Percentiles rank a stretch among this genome's conserved stretches.
phyloP scores from a whole-genome alignment of 257 asterid genomes.

The Rauvolfia tetraphylla region DNA sequence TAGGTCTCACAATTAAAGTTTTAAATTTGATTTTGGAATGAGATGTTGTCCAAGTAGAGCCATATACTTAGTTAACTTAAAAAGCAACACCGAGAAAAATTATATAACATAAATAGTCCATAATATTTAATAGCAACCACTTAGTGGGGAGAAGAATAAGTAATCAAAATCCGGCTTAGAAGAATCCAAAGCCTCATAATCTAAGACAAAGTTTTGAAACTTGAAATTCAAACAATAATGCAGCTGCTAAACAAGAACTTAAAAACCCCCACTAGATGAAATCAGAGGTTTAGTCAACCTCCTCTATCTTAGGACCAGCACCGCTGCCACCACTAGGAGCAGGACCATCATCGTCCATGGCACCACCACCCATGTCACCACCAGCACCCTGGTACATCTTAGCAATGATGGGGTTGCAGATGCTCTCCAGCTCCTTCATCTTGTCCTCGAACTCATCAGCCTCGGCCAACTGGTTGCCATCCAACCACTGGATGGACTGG shows the following conservation, averaged over 20 bases:
- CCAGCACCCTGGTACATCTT: slow-evolving; percentile 87
- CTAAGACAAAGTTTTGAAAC: background rate
- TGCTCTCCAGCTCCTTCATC: slow-evolving; percentile 76
- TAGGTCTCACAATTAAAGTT: no score
- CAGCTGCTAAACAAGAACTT: background rate
- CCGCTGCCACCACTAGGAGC: slow-evolving; percentile 44
- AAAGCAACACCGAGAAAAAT: no score
- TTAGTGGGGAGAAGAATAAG: background rate
- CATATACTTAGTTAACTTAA: no score
- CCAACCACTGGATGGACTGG: slow-evolving; percentile 58
- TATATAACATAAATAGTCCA: no score
- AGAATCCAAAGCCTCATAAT: slow-evolving; percentile 4
- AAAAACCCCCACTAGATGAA: background rate
- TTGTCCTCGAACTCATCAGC: slow-evolving; percentile 81
- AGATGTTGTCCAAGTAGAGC: no score
- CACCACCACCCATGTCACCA: slow-evolving; percentile 40
- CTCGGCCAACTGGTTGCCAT: slow-evolving; percentile 69
- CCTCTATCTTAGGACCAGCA: slow-evolving; percentile 84
- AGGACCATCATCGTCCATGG: slow-evolving; percentile 56
- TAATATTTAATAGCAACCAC: background rate
- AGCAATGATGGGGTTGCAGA: slow-evolving; percentile 80
- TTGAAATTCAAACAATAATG: background rate
- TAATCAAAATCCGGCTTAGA: slow-evolving; percentile 2
- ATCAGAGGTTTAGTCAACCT: slow-evolving; percentile 52
- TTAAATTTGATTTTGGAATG: no score